Evolutionary conservation across 495 filamentous ascomycete species (phyloP), one percentile per base, ranked within the genome.

Genomic region (Aspergillus funiculosus): DNA sequence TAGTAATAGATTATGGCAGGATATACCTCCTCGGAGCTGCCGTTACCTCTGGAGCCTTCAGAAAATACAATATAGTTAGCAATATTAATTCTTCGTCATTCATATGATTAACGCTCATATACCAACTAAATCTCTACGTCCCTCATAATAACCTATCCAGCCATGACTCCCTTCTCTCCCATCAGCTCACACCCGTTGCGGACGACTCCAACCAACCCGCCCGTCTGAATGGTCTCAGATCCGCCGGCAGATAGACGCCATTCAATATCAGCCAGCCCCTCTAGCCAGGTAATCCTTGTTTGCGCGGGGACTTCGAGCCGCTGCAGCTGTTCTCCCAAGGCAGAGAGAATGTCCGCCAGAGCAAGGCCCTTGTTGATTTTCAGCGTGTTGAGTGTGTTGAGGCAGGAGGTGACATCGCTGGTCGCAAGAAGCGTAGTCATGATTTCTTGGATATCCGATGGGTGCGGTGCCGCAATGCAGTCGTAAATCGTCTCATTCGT

Each of bases 401-500:
- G 72, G 54, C 89, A 94, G 2, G 84, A 83, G 0, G 83, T 94
- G 13, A 97, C 83, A 56, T 97, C 89, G 35, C 80, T 78, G 2
- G 82, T 94, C 13, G 72, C 79, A 4, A 97, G 77, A 20, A 98
- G 77, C 2, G 89, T 95, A 48, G 80, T 72, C 40, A 86, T 73
- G 50, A 98, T 98, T 51, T 84, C 75, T 54, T 79, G 72, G 53
- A 97, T 95, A 58, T 95, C 92, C 1, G 79, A 76, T 0, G 92
- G 94, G 57, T 92, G 91, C 6, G 92, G 92, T 0, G 92, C 89
- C 21, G 94, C 94, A 60, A 99, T 92, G 63, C 92, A 99, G 66
- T 94, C 87, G 72, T 94, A 97, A 59, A 99, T 95, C 5, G 89
- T 90, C 31, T 82, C 76, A 51, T 87, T 85, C 18, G 90, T 96